Evolutionary conservation across 257 asterid species (phyloP).

Genomic region (Eucommia ulmoides): DNA sequence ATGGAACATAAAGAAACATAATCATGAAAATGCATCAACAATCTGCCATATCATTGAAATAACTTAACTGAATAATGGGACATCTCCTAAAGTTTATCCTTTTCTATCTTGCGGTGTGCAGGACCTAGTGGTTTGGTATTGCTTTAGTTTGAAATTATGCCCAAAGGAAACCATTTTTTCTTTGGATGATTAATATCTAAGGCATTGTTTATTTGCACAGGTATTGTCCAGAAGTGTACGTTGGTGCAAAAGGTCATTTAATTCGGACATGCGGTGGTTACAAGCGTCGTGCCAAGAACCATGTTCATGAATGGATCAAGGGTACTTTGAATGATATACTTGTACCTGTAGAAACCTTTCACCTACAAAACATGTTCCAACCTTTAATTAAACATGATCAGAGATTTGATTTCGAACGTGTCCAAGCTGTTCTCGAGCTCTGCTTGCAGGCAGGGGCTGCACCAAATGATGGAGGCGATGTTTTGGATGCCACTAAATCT

Average conservation of each 20-base stretch:
- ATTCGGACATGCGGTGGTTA: constrained; percentile 68
- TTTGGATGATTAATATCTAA: no score
- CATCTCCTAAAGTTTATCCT: no score
- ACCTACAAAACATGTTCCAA: constrained; percentile 54
- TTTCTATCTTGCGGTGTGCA: no score
- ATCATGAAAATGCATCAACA: no score
- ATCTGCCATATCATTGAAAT: no score
- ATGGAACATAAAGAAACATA: no score
- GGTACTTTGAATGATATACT: constrained; percentile 43
- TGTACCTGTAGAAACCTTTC: constrained; percentile 64
- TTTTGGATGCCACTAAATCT: constrained; percentile 12
- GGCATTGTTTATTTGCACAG: constrained; percentile 33
- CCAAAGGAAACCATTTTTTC: no score
- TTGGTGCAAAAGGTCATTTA: constrained; percentile 71
- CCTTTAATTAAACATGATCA: constrained; percentile 42
- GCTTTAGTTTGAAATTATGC: no score
- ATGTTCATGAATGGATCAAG: constrained; percentile 55
- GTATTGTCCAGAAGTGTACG: constrained; percentile 71
- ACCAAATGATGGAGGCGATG: constrained; percentile 13
- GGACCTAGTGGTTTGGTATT: no score
- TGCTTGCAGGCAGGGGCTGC: constrained; percentile 81
- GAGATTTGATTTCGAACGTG: constrained; percentile 64
- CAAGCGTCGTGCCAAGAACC: constrained; percentile 42
- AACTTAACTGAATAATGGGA: no score
- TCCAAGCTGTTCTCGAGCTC: constrained; percentile 72